phyloP scores from a whole-genome alignment of 495 filamentous ascomycete genomes.

The Hypoxylon rickii region DNA sequence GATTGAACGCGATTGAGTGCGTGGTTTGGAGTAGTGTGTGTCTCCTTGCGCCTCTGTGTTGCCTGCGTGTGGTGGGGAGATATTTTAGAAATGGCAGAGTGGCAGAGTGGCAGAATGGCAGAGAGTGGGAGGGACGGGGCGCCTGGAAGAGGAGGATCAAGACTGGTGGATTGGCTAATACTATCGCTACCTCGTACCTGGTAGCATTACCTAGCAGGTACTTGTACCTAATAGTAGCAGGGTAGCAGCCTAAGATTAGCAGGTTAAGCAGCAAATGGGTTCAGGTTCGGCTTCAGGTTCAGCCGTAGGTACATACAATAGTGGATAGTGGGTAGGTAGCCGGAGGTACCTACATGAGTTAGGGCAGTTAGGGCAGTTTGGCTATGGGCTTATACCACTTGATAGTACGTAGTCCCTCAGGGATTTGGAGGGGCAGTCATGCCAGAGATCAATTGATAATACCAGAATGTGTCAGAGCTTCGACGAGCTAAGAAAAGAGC shows the following conservation, averaged over 20 bases:
- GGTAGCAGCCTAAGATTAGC: no score
- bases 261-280: no score
- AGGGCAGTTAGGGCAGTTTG: no score
- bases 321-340: constrained; percentile 16
- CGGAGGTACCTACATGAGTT: constrained; percentile 12
- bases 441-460: no score
- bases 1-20: constrained; percentile 16
- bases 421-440: constrained; percentile 23
- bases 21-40: constrained; percentile 15
- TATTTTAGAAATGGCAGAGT: constrained; percentile 21
- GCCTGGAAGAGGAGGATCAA: constrained; percentile 27
- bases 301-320: no score
- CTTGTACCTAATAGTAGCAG: no score
- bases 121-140: constrained; percentile 9
- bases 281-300: constrained; percentile 6
- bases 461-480: constrained; percentile 22
- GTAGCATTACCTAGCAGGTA: no score
- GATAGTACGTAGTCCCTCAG: constrained; percentile 19
- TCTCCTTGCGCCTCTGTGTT: constrained; percentile 14
- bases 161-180: constrained; percentile 35
- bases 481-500: constrained; percentile 16
- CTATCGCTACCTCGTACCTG: no score
- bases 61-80: constrained; percentile 34
- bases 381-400: no score
- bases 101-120: no score